phyloP scores from a whole-genome alignment of 2,329 filamentous ascomycete genomes.

The Venturia nashicola region DNA sequence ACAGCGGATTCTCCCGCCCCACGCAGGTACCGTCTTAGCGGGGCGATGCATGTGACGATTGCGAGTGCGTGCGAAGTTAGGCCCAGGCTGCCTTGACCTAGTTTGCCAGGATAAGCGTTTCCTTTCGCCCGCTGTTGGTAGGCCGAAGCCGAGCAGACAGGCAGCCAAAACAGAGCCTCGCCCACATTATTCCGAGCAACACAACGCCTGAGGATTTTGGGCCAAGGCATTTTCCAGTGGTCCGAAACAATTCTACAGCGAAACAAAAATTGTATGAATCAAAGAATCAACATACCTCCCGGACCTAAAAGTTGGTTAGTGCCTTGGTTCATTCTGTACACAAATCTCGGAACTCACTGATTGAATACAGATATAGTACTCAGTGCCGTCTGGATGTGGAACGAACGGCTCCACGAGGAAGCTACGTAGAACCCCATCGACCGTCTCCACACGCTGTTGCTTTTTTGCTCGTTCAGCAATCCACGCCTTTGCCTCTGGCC shows the following conservation, averaged over 20 bases:
- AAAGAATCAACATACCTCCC: constrained; percentile 8
- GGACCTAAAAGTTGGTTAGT: constrained; percentile 9
- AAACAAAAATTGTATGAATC: too few species aligned
- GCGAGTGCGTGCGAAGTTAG: constrained; percentile 10
- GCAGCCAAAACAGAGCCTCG: background rate
- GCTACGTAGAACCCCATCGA: constrained; percentile 76
- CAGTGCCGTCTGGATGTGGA: constrained; percentile 84
- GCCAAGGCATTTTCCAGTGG: background rate
- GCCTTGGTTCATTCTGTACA: background rate
- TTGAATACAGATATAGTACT: constrained; percentile 99
- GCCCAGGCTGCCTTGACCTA: background rate
- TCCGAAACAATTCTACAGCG: background rate
- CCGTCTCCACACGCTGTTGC: constrained; percentile 83
- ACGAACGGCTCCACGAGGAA: constrained; percentile 99
- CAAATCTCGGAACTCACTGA: constrained; percentile 52
- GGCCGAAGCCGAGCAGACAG: background rate
- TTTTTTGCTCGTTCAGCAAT: constrained; percentile 86
- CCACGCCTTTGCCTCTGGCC: constrained; percentile 89
- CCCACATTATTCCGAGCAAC: background rate
- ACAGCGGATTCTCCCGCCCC: constrained; percentile 11
- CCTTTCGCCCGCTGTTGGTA: constrained; percentile 5
- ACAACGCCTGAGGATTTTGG: background rate
- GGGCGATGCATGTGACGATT: background rate
- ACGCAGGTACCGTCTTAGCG: background rate
- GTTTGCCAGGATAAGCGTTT: constrained; percentile 6